Evolutionary conservation across 257 asterid species (phyloP), one percentile per base, ranked within the genome.

Genomic region (Leptodermis oblonga): DNA sequence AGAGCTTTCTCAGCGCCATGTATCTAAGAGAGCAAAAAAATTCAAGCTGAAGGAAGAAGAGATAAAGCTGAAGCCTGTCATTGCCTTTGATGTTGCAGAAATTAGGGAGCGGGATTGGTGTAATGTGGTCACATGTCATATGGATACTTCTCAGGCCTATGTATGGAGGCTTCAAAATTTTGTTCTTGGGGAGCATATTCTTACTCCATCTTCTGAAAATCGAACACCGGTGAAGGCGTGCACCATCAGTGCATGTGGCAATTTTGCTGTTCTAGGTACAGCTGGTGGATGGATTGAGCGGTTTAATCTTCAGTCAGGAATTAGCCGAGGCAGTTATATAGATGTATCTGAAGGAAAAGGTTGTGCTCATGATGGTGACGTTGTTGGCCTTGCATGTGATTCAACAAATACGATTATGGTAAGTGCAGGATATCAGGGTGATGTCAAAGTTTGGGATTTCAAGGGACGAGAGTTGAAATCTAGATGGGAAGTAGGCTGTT

Each of bases 21-120:
- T 88, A 53, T 75, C 96, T 13, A 90, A 86, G 85, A 81, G 98
- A 79, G 97, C 98, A 4, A 92, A 84, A 76, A 88, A 80, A 52
- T 86, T 89, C 65, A 82, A 82, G 83, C 41, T 92, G 77, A 89
- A 84, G 78, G 96, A 83, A 78, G 79, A 85, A 56, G 96, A 89
- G 70, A 85, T 92, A 78, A 92, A 92, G 80, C 84, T 92, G 68
- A 92, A 81, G 79, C 96, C 98, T 70, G 96, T 89, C 12, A 83
- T 87, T 74, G 87, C 95, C 59, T 92, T 92, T 76, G 98, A 92
- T 85, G 94, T 89, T 75, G 92, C 96, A 69, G 98, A 92, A 81
- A 92, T 92, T 70, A 81, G 98, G 76, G 96, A 89, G 70, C 96
- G 98, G 31, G 97, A 92, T 80, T 92, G 97, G 97, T 90, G 95